Evolutionary conservation across 139 green algal genomes (phyloP).

Genomic region (Limnomonas spitsbergensis): DNA sequence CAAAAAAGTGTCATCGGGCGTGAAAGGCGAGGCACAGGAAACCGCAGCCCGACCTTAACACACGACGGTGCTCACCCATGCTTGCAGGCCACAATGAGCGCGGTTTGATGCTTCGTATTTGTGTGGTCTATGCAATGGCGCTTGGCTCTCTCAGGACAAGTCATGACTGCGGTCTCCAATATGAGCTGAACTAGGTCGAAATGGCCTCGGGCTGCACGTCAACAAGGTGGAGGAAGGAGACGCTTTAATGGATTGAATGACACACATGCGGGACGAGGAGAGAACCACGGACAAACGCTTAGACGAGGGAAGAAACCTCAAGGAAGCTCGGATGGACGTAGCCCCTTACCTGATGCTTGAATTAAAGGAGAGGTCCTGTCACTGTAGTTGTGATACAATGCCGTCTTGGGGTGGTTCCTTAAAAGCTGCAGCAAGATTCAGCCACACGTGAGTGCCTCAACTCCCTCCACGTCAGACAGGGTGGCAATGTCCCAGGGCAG

Average conservation of each 20-base stretch:
- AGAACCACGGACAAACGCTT: no score
- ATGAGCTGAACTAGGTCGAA: conserved; percentile 46
- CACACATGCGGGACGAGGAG: no score
- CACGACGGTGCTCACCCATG: conserved; percentile 44
- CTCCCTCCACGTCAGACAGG: no score
- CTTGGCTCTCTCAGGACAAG: conserved; percentile 31
- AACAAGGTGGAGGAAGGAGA: background rate
- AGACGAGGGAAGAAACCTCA: no score
- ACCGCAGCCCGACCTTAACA: no score
- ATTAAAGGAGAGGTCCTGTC: conserved; percentile 35
- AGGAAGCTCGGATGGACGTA: no score
- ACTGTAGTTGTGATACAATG: conserved; percentile 39
- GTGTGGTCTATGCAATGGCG: conserved; percentile 47
- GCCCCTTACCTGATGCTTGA: conserved; percentile 43
- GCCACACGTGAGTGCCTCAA: no score
- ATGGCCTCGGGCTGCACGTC: conserved; percentile 48
- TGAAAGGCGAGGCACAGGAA: no score
- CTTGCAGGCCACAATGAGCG: conserved; percentile 51
- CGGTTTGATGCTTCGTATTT: conserved; percentile 49
- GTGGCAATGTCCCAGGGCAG: no score
- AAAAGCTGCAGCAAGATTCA: conserved; percentile 27
- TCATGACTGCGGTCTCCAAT: conserved; percentile 50
- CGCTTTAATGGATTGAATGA: background rate
- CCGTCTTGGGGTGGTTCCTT: conserved; percentile 25
- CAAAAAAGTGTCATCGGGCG: no score